phyloP scores from a whole-genome alignment of 1,284 basidiomycete genomes.

The Leccinum holopus region DNA sequence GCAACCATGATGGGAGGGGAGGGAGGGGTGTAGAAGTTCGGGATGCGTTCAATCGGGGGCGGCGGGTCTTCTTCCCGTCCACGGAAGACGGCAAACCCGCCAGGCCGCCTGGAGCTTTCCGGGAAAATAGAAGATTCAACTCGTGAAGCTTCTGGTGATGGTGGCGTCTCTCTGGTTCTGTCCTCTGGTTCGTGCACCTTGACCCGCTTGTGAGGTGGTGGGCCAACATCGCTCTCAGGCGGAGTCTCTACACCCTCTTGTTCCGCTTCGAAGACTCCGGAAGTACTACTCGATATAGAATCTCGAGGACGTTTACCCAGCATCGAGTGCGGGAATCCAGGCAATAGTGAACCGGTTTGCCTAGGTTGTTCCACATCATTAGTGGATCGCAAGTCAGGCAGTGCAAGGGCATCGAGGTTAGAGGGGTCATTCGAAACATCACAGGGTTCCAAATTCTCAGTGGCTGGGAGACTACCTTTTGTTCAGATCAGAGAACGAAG shows the following conservation, averaged over 20 bases:
- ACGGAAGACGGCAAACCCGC: constrained; percentile 44
- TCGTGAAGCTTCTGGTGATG: constrained; percentile 9
- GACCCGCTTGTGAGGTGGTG: constrained; percentile 54
- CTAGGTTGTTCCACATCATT: constrained; percentile 22
- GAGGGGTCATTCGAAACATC: constrained; percentile 25
- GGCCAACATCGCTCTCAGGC: constrained; percentile 36
- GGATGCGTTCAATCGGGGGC: constrained; percentile 50
- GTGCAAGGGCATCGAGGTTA: constrained; percentile 16
- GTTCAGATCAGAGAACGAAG: constrained; percentile 10
- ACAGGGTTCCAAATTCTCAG: constrained; percentile 20
- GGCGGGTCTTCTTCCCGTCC: constrained; percentile 46
- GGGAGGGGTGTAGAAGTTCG: constrained; percentile 48
- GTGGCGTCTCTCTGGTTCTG: constrained; percentile 6
- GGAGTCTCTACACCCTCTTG: constrained; percentile 41
- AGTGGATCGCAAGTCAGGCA: constrained; percentile 20
- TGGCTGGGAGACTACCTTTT: constrained; percentile 21
- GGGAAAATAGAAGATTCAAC: constrained; percentile 6
- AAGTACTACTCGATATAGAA: constrained; percentile 41
- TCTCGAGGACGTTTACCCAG: constrained; percentile 65
- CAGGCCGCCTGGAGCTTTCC: constrained; percentile 13
- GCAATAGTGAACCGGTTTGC: constrained; percentile 32
- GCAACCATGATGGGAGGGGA: constrained; percentile 35
- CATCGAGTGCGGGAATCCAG: constrained; percentile 42
- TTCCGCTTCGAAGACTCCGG: constrained; percentile 42
- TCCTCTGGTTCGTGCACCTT: constrained; percentile 32